phyloP scores from a whole-genome alignment of 805 yeast genomes.

The Lipomyces yamadae region DNA sequence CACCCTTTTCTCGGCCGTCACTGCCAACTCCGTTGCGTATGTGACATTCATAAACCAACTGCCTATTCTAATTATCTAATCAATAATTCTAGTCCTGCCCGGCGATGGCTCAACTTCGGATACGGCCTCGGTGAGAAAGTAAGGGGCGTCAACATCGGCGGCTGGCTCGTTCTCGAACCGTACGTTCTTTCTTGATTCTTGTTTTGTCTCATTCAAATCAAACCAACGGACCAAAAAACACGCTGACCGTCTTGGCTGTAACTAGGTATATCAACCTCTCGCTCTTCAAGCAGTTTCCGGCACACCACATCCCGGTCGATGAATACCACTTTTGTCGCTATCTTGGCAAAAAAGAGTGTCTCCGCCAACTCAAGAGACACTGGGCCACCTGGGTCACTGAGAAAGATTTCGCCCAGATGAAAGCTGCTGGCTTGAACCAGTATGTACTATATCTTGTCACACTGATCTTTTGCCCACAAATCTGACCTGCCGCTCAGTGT shows the following conservation, averaged over 20 bases:
- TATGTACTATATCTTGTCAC: conserved; percentile 48
- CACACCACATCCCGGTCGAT: conserved; percentile 69
- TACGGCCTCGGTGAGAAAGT: conserved; percentile 40
- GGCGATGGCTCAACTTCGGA: conserved; percentile 38
- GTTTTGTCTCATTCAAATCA: too few relatives aligned
- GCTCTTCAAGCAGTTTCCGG: conserved; percentile 60
- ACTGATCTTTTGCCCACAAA: background rate
- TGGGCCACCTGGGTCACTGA: conserved; percentile 73
- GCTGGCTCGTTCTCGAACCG: conserved; percentile 89
- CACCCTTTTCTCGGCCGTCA: conserved; percentile 5
- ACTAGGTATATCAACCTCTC: conserved; percentile 68
- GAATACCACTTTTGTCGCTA: conserved; percentile 70
- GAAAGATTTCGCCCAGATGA: conserved; percentile 61
- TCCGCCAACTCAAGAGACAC: conserved; percentile 57
- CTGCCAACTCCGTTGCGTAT: background rate
- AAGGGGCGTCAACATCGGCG: conserved; percentile 80
- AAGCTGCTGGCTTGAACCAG: conserved; percentile 61
- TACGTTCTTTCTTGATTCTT: conserved; percentile 40
- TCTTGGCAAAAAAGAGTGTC: conserved; percentile 55
- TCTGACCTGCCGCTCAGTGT: conserved; percentile 10
- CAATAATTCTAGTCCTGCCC: background rate
- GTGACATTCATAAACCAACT: background rate
- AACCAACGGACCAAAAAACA: too few relatives aligned
- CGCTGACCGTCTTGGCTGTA: background rate
- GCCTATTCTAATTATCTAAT: background rate